A percentile compares a stretch with the other conserved stretches of the same genome.
Conservation (phyloP, 2,329 filamentous ascomycete species). For the Claviceps capensis region DNA sequence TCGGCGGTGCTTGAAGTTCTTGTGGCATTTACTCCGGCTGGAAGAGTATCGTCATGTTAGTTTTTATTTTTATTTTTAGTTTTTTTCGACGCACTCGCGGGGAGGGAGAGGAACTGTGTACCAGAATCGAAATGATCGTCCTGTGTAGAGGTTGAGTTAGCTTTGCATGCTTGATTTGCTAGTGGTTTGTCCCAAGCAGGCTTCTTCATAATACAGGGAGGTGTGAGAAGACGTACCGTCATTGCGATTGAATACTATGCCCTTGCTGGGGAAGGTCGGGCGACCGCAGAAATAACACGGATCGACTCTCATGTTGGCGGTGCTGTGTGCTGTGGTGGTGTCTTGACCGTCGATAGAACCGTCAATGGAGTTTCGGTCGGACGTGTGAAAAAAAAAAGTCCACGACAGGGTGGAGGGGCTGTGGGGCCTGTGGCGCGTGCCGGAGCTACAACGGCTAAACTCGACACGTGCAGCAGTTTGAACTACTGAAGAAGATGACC, state of each 20-base stretch:
- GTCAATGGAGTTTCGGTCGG: not conserved
- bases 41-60: not conserved
- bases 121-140: constrained; percentile 43
- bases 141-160: constrained; percentile 10
- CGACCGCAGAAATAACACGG: constrained; percentile 33
- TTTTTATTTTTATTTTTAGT: too few species aligned
- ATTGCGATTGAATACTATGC: constrained; percentile 38
- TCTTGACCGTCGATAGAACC: not conserved
- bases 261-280: constrained; percentile 41
- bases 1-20: constrained; percentile 92
- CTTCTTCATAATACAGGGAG: not conserved
- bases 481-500: too few species aligned
- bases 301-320: constrained; percentile 23
- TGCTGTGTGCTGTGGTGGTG: not conserved
- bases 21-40: constrained; percentile 36
- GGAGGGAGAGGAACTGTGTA: constrained; percentile 11
- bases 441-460: not conserved
- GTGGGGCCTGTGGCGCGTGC: not conserved
- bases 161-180: not conserved
- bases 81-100: not conserved
- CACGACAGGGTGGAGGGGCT: not conserved
- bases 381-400: not conserved
- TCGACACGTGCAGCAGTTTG: not conserved
- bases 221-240: constrained; percentile 21
- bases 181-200: not conserved